phyloP scores from a whole-genome alignment of 1,139 yeast genomes.

The Entelexis paramagnoliae region DNA sequence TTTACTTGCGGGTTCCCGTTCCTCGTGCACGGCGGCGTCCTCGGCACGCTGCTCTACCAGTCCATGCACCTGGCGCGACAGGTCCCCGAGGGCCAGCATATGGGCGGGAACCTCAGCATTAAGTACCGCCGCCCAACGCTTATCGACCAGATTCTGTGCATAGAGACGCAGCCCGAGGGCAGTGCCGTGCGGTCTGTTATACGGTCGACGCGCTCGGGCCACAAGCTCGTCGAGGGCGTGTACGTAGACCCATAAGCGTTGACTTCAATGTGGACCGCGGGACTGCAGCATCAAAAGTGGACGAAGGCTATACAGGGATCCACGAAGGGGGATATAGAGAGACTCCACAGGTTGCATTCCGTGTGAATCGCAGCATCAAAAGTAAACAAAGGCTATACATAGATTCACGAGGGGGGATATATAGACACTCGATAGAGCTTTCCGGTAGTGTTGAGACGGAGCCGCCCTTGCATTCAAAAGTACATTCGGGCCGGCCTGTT shows the following conservation, averaged over 20 bases:
- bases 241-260: not conserved
- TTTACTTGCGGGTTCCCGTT: constrained; percentile 79
- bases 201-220: not conserved
- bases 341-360: too few species aligned
- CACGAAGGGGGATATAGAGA: too few species aligned
- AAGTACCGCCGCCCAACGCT: constrained; percentile 63
- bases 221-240: not conserved
- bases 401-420: too few species aligned
- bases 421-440: too few species aligned
- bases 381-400: too few species aligned
- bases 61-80: constrained; percentile 46
- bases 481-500: too few species aligned
- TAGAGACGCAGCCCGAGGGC: constrained; percentile 38
- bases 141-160: constrained; percentile 67
- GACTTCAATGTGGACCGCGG: too few species aligned
- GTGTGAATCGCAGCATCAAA: too few species aligned
- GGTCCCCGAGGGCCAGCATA: constrained; percentile 29
- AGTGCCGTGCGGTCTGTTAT: not conserved
- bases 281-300: too few species aligned
- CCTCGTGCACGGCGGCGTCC: constrained; percentile 79
- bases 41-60: constrained; percentile 76
- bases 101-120: constrained; percentile 37
- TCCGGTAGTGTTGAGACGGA: too few species aligned
- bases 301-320: too few species aligned
- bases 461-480: too few species aligned